phyloP scores from a whole-genome alignment of 306 rosid species.

The Hippophae rhamnoides region DNA sequence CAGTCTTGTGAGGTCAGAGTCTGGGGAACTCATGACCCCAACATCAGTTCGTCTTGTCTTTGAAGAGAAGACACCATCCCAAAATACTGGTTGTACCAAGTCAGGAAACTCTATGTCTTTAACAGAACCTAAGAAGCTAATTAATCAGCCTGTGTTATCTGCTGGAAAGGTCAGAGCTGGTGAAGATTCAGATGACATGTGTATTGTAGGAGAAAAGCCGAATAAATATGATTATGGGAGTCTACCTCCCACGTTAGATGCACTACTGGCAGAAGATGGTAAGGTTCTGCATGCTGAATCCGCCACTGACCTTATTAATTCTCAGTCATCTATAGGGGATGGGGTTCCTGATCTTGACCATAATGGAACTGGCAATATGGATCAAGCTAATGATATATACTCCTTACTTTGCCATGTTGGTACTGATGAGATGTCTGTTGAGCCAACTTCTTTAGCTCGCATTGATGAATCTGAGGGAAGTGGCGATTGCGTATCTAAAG shows the following conservation, averaged over 20 bases:
- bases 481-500: slow-evolving; percentile 9
- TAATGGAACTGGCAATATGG: slow-evolving; percentile 8
- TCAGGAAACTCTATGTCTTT: slow-evolving; percentile 61
- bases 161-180: slow-evolving; percentile 27
- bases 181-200: slow-evolving; percentile 67
- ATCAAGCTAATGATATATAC: slow-evolving; percentile 7
- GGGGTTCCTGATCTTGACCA: slow-evolving; percentile 12
- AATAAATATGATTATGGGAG: slow-evolving; percentile 39
- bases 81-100: slow-evolving; percentile 22
- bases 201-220: slow-evolving; percentile 50
- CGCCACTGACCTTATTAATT: slow-evolving; percentile 7
- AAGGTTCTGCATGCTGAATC: slow-evolving; percentile 31
- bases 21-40: slow-evolving; percentile 65
- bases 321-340: slow-evolving; percentile 9
- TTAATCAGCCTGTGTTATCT: slow-evolving; percentile 20
- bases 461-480: slow-evolving; percentile 13
- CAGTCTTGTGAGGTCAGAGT: slow-evolving; percentile 72
- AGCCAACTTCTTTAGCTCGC: slow-evolving; percentile 8
- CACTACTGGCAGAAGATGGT: slow-evolving; percentile 52
- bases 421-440: slow-evolving; percentile 14
- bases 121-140: slow-evolving; percentile 35
- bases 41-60: slow-evolving; percentile 33
- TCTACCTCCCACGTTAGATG: slow-evolving; percentile 50
- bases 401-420: slow-evolving; percentile 14
- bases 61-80: slow-evolving; percentile 40